Evolutionary conservation across 768 basidiomycete species (phyloP).

Genomic region (Mycena latifolia): DNA sequence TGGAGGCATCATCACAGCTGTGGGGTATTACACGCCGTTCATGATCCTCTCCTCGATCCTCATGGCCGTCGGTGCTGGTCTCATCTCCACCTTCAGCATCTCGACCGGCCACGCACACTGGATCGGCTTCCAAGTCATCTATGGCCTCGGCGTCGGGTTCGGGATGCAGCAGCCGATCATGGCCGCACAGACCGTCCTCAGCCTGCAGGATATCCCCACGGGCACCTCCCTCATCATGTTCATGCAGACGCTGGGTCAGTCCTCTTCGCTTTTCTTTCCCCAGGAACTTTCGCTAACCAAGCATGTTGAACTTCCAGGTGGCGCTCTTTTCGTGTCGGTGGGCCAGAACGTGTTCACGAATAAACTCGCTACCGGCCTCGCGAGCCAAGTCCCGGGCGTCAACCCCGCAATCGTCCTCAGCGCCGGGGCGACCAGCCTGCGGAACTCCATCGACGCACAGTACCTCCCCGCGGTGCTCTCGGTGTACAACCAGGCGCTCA

Average conservation of each 20-base stretch:
- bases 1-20: conserved; percentile 48
- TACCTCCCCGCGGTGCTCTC: conserved; percentile 19
- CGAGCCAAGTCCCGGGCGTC: conserved; percentile 15
- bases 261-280: background rate
- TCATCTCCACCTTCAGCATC: conserved; percentile 47
- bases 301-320: conserved; percentile 11
- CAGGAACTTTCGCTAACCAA: background rate
- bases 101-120: conserved; percentile 37
- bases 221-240: conserved; percentile 39
- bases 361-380: conserved; percentile 19
- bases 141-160: conserved; percentile 47
- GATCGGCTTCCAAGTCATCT: conserved; percentile 42
- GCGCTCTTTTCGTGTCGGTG: conserved; percentile 38
- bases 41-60: conserved; percentile 44
- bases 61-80: conserved; percentile 49
- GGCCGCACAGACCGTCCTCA: conserved; percentile 36
- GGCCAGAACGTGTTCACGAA: conserved; percentile 38
- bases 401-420: conserved; percentile 18
- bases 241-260: conserved; percentile 34
- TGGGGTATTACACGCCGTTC: conserved; percentile 52
- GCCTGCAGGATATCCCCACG: conserved; percentile 34
- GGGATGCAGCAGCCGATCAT: conserved; percentile 39
- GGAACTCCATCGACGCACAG: conserved; percentile 7
- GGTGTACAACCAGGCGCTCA: conserved; percentile 28
- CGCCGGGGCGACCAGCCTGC: conserved; percentile 30